A percentile compares a stretch with the other conserved stretches of the same genome.
phyloP scores from a whole-genome alignment of 169 alveolate species.

The Cardiosporidium cionae region DNA sequence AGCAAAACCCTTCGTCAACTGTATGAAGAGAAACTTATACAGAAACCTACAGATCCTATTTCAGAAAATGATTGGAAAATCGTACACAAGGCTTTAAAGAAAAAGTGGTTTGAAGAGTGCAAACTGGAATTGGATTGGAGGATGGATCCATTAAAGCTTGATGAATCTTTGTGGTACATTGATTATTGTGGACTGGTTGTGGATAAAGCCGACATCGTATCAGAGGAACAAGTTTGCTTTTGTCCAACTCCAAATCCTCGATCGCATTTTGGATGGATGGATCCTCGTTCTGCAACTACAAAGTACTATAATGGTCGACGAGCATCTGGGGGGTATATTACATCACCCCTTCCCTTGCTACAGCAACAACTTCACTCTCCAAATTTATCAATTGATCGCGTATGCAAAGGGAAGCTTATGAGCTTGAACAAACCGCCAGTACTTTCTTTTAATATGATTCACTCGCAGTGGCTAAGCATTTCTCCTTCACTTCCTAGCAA shows the following conservation, averaged over 20 bases:
- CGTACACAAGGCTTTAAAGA: constrained; percentile 39
- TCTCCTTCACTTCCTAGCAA: too few species aligned
- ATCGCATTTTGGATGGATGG: constrained; percentile 49
- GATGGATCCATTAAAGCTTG: constrained; percentile 44
- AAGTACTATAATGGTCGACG: too few species aligned
- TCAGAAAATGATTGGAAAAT: constrained; percentile 34
- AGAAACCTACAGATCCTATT: not conserved
- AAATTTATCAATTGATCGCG: too few species aligned
- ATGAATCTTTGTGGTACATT: constrained; percentile 46
- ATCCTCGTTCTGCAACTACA: too few species aligned
- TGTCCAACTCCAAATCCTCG: constrained; percentile 46
- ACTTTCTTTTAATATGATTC: too few species aligned
- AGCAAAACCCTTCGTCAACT: constrained; percentile 35
- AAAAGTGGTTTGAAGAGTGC: constrained; percentile 41
- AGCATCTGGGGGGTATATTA: too few species aligned
- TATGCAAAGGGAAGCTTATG: too few species aligned
- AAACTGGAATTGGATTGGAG: constrained; percentile 49
- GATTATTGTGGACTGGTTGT: constrained; percentile 40
- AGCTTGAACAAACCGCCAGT: too few species aligned
- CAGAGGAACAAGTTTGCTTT: constrained; percentile 45
- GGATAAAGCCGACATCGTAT: constrained; percentile 40
- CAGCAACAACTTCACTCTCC: too few species aligned
- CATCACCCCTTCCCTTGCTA: too few species aligned
- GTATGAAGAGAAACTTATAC: constrained; percentile 16
- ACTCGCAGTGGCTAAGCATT: too few species aligned